Base-by-base conservation (phyloP, 148 eudicot species). In the Dianthus caryophyllus region DNA sequence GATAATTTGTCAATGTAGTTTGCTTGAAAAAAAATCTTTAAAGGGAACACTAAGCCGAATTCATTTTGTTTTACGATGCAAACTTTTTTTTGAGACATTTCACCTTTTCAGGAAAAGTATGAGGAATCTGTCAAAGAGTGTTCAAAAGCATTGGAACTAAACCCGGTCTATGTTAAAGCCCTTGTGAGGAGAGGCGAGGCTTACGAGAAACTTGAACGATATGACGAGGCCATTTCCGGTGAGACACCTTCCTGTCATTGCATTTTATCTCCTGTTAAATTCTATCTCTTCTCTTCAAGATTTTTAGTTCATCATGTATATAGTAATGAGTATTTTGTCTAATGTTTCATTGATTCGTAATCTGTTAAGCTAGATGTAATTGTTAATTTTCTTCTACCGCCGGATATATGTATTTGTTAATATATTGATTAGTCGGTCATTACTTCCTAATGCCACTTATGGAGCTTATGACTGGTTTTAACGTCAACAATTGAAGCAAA, bases 201-300 rank as follows among this genome's bases (percentile, higher is more conserved):
- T 61, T 81, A 80, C 39, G 97, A 88, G 72, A 94, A 88, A 80
- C 96, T 94, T 75, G 97, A 90, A 66, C 87, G 88, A 70, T 94
- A 77, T 82, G 99, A 94, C 30, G 97, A 90, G 61, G 84, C 97
- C 44, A 88, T 94, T 75, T 81, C 89, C 71, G 99, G 99, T 90
- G 79, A 72, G 74, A 39, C 38, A 21, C 71, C 21, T 16, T 30
- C 27, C 47, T n/a, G 12, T 59, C 22, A 31, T 31, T 38, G 61
- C 14, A 17, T 26, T 56, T 56, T 26, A 17, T 56, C 26, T 27
- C 61, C 27, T 29, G 8, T 29, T 29, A 27, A 26, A 56, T 15
- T 13, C 16, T 17, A 18, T 29, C 33, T 52, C 27, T 21, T 21
- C 57, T 52, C 21, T 52, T 17, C 11, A 16, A 3, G 2, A 3